Evolutionary conservation across 2,329 filamentous ascomycete species (phyloP), one percentile per base, ranked within the genome.

Genomic region (Pseudocercospora fijiensis): DNA sequence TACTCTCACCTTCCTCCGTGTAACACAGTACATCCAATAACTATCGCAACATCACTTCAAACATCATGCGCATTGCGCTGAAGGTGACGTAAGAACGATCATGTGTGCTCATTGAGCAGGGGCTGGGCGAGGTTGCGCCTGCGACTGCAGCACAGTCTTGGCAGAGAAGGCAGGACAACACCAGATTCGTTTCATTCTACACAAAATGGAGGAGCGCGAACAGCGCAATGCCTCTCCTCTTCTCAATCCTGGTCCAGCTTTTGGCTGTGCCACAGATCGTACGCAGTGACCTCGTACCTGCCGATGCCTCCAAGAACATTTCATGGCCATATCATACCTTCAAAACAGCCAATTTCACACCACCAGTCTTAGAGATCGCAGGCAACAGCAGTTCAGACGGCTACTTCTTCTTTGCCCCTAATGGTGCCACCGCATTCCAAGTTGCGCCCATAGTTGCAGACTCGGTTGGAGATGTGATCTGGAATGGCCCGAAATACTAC

Each of bases 371-470:
- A 8, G 56, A 59, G 11, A 55, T 66, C 47, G 60, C 43, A 11
- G 55, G 56, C 1, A 47, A 37, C 1, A 47, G 53, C 16, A 52
- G 60, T 5, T 45, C 41, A 3, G 57, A 63, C 28, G 68, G 57
- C 9, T 65, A 63, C 22, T 56, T 69, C 59, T 65, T 70, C 68
- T 62, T 70, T 57, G 63, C 65, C 5, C 67, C 68, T 9, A 64
- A 64, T 41, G 68, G 68, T 33, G 62, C 51, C n/a, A 65, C 65
- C 8, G 62, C 66, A 9, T 57, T 51, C 33, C 65, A 68, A 49
- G 57, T 49, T 10, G 62, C 63, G 4, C 65, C 67, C 18, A 41
- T 68, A 6, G 67, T 70, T 33, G 64, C 63, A 11, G 49, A 63
- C 37, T 33, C 59, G 13, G 26, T 60, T 13, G 68, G 68, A 10